Conservation (phyloP, 805 yeast genomes). For the Candida cerambycidarum region DNA sequence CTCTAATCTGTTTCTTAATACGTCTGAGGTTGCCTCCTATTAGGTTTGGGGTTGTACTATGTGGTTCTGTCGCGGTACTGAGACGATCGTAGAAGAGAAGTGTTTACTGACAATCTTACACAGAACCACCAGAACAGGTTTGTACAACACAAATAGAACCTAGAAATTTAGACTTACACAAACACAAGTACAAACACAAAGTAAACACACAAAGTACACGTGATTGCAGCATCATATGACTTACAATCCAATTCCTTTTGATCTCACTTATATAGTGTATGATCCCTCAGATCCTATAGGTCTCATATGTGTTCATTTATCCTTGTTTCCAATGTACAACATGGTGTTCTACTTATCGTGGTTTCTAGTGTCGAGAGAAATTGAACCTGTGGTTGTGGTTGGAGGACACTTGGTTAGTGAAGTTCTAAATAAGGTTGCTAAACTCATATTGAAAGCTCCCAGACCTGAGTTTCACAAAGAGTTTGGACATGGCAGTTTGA, state of each 20-base stretch:
- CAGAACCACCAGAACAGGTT: no score
- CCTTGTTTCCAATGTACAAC: conserved; percentile 77
- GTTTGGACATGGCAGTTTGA: conserved; percentile 45
- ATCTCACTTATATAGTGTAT: conserved; percentile 82
- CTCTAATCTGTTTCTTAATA: no score
- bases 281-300: conserved; percentile 66
- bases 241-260: conserved; percentile 59
- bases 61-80: no score
- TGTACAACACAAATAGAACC: no score
- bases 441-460: conserved; percentile 62
- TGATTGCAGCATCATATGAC: no score
- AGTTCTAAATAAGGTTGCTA: conserved; percentile 64
- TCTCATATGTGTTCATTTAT: conserved; percentile 62
- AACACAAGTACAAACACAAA: no score
- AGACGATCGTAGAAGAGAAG: no score
- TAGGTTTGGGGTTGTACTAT: no score
- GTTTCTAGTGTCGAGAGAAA: conserved; percentile 78
- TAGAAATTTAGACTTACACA: no score
- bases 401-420: conserved; percentile 86
- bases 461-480: conserved; percentile 63
- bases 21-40: no score
- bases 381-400: conserved; percentile 80
- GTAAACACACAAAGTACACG: no score
- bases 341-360: conserved; percentile 80
- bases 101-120: no score